Percentiles rank a stretch among this genome's conserved stretches.
These are phyloP conservation scores for Mallotus japonicus DNA, from an alignment of 441 rosid species.

Conservation along the genomic window DNA sequence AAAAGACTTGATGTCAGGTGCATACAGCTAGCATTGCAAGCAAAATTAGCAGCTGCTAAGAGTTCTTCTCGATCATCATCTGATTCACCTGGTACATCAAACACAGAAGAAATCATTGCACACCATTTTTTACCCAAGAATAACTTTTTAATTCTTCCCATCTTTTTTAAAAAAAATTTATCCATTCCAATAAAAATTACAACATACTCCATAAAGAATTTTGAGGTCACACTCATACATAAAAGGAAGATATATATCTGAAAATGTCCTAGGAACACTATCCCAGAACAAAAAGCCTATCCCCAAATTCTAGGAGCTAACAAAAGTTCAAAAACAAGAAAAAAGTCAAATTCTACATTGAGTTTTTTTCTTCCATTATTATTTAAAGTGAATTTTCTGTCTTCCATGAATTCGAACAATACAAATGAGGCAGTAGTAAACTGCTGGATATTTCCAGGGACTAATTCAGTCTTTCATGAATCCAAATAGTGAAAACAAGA, in stretches of 20 bases:
- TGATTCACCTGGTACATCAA: conserved; percentile 41
- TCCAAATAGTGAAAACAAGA: neutral
- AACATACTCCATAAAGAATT: neutral
- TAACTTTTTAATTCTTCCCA: neutral
- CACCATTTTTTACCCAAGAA: conserved; percentile 9
- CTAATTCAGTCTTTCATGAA: neutral
- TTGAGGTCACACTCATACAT: neutral
- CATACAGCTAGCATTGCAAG: conserved; percentile 54
- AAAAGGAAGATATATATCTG: neutral
- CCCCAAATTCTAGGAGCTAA: neutral
- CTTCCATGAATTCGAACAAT: neutral
- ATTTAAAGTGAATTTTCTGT: neutral
- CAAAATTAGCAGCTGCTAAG: conserved; percentile 52
- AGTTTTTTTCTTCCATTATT: neutral
- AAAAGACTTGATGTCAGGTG: conserved; percentile 11
- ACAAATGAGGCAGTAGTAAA: neutral
- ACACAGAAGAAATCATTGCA: conserved; percentile 8
- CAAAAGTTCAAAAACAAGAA: neutral
- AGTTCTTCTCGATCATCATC: conserved; percentile 61
- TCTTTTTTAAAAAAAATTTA: neutral
- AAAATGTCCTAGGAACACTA: neutral
- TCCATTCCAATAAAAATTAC: neutral
- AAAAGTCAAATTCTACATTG: neutral
- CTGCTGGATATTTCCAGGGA: neutral
- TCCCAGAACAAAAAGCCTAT: neutral